Conservation (phyloP, 2,329 filamentous ascomycete species). For the Colletotrichum endophyticum region DNA sequence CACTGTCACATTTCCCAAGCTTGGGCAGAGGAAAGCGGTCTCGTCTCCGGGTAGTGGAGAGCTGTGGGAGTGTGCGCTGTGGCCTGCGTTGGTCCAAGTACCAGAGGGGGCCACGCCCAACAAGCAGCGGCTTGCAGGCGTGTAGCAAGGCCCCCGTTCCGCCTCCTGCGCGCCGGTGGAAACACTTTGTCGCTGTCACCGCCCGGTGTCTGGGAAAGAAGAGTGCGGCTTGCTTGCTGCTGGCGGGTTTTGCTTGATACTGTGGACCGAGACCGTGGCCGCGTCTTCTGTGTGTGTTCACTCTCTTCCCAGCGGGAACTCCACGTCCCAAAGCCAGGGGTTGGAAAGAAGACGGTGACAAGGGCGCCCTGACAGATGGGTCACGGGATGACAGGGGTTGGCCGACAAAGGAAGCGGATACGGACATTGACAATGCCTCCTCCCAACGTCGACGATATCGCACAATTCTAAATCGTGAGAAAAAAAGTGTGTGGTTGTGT, state of each 20-base stretch:
- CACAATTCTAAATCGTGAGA: not conserved
- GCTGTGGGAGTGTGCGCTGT: not conserved
- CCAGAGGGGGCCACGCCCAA: not conserved
- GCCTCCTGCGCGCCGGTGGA: not conserved
- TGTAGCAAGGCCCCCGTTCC: not conserved
- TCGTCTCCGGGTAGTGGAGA: not conserved
- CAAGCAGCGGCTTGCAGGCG: not conserved
- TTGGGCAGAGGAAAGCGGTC: not conserved
- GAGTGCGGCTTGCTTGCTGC: not conserved
- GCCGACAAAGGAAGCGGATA: not conserved
- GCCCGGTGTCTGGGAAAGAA: not conserved
- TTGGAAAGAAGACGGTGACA: not conserved
- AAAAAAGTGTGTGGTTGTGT: not conserved
- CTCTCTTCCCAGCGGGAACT: not conserved
- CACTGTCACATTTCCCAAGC: not conserved
- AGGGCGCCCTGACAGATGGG: not conserved
- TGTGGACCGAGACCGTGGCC: not conserved
- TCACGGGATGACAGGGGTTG: not conserved
- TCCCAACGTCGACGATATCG: not conserved
- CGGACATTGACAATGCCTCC: not conserved
- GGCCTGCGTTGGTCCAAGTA: not conserved
- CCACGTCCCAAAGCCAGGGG: not conserved
- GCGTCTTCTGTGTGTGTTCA: not conserved
- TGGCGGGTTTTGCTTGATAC: not conserved
- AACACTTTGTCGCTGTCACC: not conserved